Conservation (phyloP, 192 early-diverging fungal genomes). For the Linnemannia zychae region DNA sequence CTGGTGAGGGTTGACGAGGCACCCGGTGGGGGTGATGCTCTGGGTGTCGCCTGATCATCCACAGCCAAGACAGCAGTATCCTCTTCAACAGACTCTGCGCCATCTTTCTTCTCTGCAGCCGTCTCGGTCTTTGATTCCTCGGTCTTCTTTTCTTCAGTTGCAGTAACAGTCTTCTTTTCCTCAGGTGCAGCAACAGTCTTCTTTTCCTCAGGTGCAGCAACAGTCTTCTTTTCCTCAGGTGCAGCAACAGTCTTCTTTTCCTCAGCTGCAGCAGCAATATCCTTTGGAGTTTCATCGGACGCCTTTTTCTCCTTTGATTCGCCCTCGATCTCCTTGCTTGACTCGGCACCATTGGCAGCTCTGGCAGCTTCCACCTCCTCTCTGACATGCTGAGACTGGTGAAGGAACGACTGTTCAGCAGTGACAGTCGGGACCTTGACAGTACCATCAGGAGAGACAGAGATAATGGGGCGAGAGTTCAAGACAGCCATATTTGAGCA, state of each 20-base stretch:
- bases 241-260: neutral
- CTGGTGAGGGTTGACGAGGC: constrained; percentile 15
- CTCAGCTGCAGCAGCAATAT: neutral
- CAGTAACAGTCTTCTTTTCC: neutral
- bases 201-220: neutral
- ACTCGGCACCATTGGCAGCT: neutral
- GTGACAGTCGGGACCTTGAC: constrained; percentile 26
- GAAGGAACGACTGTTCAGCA: constrained; percentile 19
- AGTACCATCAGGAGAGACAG: constrained; percentile 36
- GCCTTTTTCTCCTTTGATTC: neutral
- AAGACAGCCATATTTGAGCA: constrained; percentile 86
- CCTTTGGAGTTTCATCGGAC: neutral
- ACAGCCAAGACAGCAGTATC: neutral
- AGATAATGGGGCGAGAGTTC: constrained; percentile 59
- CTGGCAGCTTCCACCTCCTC: constrained; percentile 17
- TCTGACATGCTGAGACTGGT: constrained; percentile 25
- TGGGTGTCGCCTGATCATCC: constrained; percentile 34
- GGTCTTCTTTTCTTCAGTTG: neutral
- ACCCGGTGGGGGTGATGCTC: constrained; percentile 35
- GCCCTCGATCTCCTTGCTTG: neutral
- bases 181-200: neutral
- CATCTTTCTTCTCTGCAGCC: neutral
- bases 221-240: neutral
- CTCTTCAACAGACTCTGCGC: constrained; percentile 17
- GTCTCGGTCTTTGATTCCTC: neutral